Evolutionary conservation across 2,329 filamentous ascomycete species (phyloP).

Genomic region (Fusarium stilboides): DNA sequence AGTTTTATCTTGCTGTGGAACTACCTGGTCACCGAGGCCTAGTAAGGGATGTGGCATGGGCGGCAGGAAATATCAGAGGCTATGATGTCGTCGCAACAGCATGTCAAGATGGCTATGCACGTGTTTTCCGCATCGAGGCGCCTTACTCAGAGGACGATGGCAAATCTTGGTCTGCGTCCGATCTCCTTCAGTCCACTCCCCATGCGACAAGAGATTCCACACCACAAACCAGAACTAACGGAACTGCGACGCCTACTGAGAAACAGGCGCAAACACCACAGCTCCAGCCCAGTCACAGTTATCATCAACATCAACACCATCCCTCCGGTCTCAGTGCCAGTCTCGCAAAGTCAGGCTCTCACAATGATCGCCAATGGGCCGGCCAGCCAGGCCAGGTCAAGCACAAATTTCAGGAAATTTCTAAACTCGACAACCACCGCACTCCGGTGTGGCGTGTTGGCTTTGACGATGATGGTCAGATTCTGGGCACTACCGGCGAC

Average conservation of each 20-base stretch:
- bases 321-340: constrained; percentile 67
- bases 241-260: constrained; percentile 44
- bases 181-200: constrained; percentile 59
- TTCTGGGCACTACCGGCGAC: constrained; percentile 82
- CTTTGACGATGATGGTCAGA: constrained; percentile 79
- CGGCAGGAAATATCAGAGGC: constrained; percentile 89
- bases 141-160: constrained; percentile 63
- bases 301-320: constrained; percentile 56
- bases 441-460: constrained; percentile 83
- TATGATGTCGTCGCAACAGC: constrained; percentile 93
- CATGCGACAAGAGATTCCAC: constrained; percentile 47
- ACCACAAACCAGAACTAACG: constrained; percentile 52
- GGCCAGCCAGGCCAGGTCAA: constrained; percentile 76
- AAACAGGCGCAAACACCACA: constrained; percentile 47
- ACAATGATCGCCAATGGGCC: constrained; percentile 66
- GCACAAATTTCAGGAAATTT: constrained; percentile 75
- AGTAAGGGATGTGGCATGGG: constrained; percentile 92
- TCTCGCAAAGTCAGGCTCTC: constrained; percentile 64
- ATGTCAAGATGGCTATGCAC: constrained; percentile 90
- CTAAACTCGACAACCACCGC: constrained; percentile 76
- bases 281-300: constrained; percentile 38
- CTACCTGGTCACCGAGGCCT: constrained; percentile 81
- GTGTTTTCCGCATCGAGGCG: constrained; percentile 87
- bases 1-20: constrained; percentile 88
- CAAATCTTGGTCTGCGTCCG: constrained; percentile 65